Evolutionary conservation across 805 yeast genomes (phyloP).

Genomic region (Ogataea philodendri): DNA sequence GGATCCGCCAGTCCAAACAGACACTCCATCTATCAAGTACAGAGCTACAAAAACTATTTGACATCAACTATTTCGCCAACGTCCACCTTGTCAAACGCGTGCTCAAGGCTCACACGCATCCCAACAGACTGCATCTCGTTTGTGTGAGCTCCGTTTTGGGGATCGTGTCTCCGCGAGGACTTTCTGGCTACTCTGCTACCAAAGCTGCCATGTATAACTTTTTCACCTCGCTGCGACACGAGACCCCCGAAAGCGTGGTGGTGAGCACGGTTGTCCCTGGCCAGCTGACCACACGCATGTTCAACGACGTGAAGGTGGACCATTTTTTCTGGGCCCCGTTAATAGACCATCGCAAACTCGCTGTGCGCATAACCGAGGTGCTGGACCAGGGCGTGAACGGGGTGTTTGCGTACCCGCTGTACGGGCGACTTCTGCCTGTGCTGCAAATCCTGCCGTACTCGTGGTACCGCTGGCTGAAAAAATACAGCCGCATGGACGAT

Average conservation of each 20-base stretch:
- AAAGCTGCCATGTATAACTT: conserved; percentile 45
- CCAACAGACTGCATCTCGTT: conserved; percentile 38
- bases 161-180: conserved; percentile 45
- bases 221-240: conserved; percentile 46
- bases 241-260: conserved; percentile 34
- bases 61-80: conserved; percentile 45
- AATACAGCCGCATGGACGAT: conserved; percentile 33
- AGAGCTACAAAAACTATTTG: conserved; percentile 34
- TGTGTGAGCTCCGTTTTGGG: conserved; percentile 49
- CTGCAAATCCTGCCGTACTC: conserved; percentile 42
- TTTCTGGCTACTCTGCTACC: conserved; percentile 48
- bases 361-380: conserved; percentile 34
- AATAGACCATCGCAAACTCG: conserved; percentile 39
- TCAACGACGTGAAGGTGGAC: conserved; percentile 43
- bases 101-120: conserved; percentile 27
- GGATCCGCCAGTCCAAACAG: conserved; percentile 39
- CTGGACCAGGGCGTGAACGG: conserved; percentile 42
- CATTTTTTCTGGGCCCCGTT: conserved; percentile 47
- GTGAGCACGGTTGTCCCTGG: conserved; percentile 48
- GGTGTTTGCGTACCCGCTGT: conserved; percentile 43
- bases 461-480: conserved; percentile 33
- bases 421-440: conserved; percentile 44
- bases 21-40: conserved; percentile 28
- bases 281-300: conserved; percentile 49
- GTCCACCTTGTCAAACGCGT: conserved; percentile 38